These are phyloP conservation scores for Lactarius sanguifluus DNA, from an alignment of 768 basidiomycete species.

Conservation along the genomic window DNA sequence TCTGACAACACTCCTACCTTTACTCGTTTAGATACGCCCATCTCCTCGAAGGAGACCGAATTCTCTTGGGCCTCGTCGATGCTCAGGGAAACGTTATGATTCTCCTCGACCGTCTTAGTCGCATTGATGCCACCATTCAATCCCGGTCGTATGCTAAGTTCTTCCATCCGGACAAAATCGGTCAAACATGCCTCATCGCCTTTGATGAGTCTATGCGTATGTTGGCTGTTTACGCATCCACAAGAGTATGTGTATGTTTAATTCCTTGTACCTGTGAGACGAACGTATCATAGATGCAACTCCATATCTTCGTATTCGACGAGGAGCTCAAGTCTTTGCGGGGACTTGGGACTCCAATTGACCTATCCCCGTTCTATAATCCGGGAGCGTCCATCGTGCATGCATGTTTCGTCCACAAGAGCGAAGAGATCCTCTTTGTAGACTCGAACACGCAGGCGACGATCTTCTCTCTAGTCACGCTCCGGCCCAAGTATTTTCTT, in stretches of 20 bases:
- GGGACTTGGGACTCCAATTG: slow-evolving; percentile 42
- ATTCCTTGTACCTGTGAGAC: background rate
- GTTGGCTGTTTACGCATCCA: slow-evolving; percentile 45
- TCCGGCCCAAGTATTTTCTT: slow-evolving; percentile 48
- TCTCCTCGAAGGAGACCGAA: slow-evolving; percentile 5
- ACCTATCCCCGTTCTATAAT: slow-evolving; percentile 46
- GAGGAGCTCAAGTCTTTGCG: slow-evolving; percentile 44
- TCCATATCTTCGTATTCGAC: slow-evolving; percentile 37
- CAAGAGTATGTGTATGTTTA: slow-evolving; percentile 38
- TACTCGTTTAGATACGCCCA: background rate
- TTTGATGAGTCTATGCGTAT: slow-evolving; percentile 53
- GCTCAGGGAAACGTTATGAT: slow-evolving; percentile 3
- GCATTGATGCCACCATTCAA: background rate
- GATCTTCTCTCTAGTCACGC: slow-evolving; percentile 53
- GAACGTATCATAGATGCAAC: slow-evolving; percentile 28
- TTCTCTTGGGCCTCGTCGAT: background rate
- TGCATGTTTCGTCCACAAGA: slow-evolving; percentile 47
- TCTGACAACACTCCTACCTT: no score
- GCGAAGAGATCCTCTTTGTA: slow-evolving; percentile 52
- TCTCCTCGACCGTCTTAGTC: background rate
- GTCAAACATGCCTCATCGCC: slow-evolving; percentile 43
- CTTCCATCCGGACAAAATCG: slow-evolving; percentile 48
- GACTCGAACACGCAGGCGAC: slow-evolving; percentile 45
- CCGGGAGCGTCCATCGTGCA: slow-evolving; percentile 33
- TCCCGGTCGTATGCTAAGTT: background rate